phyloP scores from a whole-genome alignment of 805 yeast genomes.

The Ogataea populi-albae region DNA sequence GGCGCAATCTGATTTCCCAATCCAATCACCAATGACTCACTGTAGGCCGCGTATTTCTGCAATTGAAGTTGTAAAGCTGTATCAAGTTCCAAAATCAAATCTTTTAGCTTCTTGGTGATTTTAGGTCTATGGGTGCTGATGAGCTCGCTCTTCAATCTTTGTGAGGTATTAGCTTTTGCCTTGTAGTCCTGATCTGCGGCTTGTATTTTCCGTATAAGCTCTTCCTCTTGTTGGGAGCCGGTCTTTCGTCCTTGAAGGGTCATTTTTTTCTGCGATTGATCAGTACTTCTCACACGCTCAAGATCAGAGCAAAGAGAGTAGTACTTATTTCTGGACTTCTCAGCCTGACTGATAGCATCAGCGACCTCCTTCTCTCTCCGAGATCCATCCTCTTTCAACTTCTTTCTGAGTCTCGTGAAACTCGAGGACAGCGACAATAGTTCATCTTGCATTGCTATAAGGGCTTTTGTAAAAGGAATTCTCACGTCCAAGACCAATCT shows the following conservation, averaged over 20 bases:
- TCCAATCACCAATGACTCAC: constrained; percentile 79
- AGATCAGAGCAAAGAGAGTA: constrained; percentile 79
- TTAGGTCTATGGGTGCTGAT: constrained; percentile 74
- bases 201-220: constrained; percentile 73
- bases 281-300: constrained; percentile 72
- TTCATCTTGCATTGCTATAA: constrained; percentile 85
- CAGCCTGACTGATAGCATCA: constrained; percentile 81
- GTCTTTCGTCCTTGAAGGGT: constrained; percentile 77
- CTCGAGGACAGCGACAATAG: constrained; percentile 66
- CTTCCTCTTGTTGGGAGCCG: constrained; percentile 88
- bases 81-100: constrained; percentile 81
- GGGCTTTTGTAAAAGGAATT: constrained; percentile 69
- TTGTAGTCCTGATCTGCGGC: constrained; percentile 85
- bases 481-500: constrained; percentile 64
- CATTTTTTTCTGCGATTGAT: constrained; percentile 80
- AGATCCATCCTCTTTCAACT: constrained; percentile 76
- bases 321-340: constrained; percentile 80
- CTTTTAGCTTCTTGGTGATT: constrained; percentile 65
- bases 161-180: constrained; percentile 68
- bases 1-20: constrained; percentile 84
- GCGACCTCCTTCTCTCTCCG: constrained; percentile 79
- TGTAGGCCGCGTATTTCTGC: constrained; percentile 83
- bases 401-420: constrained; percentile 69
- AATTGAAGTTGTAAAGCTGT: constrained; percentile 85
- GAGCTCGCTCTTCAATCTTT: constrained; percentile 70